A percentile compares a stretch with the other conserved stretches of the same genome.
Evolutionary conservation across 208 protist genomes (phyloP).

Genomic region (Trypanosoma congolense): DNA sequence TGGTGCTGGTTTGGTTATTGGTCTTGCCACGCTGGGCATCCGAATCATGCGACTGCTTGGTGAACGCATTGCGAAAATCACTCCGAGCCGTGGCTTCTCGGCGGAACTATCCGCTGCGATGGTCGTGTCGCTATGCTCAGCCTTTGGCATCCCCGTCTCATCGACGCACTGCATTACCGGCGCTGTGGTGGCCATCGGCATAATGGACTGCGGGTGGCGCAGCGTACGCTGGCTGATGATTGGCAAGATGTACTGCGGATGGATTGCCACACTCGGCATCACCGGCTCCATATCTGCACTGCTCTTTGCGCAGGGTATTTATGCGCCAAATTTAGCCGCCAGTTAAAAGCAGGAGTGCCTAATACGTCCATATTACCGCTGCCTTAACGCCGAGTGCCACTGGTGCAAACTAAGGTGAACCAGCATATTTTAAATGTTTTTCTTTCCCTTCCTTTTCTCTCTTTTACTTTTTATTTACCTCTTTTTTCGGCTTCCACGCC

Average conservation of each 20-base stretch:
- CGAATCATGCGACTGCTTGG: slow-evolving; percentile 67
- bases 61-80: slow-evolving; percentile 74
- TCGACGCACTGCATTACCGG: slow-evolving; percentile 90
- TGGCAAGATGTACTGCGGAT: slow-evolving; percentile 71
- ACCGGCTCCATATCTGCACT: slow-evolving; percentile 57
- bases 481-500: not conserved
- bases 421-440: no score
- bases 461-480: slow-evolving; percentile 18
- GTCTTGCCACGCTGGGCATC: slow-evolving; percentile 68
- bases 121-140: slow-evolving; percentile 74
- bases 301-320: slow-evolving; percentile 74
- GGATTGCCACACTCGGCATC: slow-evolving; percentile 55
- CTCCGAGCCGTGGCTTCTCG: slow-evolving; percentile 66
- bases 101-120: slow-evolving; percentile 70
- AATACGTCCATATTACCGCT: no score
- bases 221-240: slow-evolving; percentile 70
- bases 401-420: no score
- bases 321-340: slow-evolving; percentile 32
- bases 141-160: slow-evolving; percentile 75
- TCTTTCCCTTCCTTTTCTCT: slow-evolving; percentile 1
- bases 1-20: slow-evolving; percentile 63
- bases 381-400: no score
- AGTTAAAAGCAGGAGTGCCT: no score
- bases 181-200: slow-evolving; percentile 74
- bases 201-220: slow-evolving; percentile 61